Evolutionary conservation across 2,329 filamentous ascomycete genomes (phyloP).

Genomic region (Colletotrichum viniferum): DNA sequence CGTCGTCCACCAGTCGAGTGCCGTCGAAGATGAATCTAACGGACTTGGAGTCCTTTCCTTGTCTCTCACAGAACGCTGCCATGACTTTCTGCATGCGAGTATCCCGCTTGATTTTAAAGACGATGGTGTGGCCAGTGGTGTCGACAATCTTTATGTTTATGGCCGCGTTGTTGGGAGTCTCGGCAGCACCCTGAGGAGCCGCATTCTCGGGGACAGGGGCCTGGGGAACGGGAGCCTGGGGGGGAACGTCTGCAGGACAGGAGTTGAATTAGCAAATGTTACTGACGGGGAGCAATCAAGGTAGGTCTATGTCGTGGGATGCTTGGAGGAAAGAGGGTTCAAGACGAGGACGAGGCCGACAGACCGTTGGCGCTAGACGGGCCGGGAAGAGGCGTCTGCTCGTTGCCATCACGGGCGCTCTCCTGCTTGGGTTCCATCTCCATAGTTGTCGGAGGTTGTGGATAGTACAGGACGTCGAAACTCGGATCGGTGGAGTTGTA

Average conservation of each 20-base stretch:
- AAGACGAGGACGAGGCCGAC: background rate
- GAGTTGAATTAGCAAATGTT: background rate
- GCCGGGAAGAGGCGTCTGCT: background rate
- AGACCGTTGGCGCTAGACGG: background rate
- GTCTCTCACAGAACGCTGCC: background rate
- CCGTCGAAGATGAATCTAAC: background rate
- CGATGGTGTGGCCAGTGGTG: background rate
- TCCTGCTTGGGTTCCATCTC: background rate
- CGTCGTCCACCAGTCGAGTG: background rate
- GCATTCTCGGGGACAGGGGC: background rate
- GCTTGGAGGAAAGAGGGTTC: background rate
- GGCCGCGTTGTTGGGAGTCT: background rate
- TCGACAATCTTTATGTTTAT: background rate
- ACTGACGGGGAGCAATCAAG: background rate
- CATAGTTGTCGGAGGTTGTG: background rate
- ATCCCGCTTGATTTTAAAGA: background rate
- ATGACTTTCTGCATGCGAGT: background rate
- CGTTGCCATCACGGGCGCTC: background rate
- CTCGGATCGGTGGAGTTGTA: background rate
- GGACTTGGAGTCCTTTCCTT: background rate
- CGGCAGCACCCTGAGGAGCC: background rate
- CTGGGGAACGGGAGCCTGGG: background rate
- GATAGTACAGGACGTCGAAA: background rate
- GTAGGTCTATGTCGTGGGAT: background rate
- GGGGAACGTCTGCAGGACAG: background rate